Evolutionary conservation across 495 filamentous ascomycete genomes (phyloP).

Genomic region (Penicillium longicatenatum): DNA sequence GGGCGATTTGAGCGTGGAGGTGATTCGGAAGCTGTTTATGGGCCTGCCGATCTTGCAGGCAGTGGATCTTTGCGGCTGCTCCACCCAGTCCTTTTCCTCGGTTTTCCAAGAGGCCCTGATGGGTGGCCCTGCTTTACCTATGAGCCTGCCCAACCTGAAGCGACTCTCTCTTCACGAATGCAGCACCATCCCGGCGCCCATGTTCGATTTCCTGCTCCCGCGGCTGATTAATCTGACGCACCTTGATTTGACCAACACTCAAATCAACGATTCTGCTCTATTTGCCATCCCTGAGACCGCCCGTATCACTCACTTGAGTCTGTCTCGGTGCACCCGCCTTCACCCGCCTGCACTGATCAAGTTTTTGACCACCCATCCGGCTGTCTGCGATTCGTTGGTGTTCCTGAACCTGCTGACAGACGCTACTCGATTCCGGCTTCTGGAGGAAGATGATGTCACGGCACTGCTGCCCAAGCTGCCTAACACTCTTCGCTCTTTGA

Average conservation of each 20-base stretch:
- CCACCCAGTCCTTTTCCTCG: conserved; percentile 67
- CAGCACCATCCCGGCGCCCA: conserved; percentile 65
- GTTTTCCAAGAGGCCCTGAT: conserved; percentile 55
- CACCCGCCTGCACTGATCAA: conserved; percentile 67
- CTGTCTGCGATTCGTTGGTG: conserved; percentile 62
- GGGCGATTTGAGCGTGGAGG: conserved; percentile 68
- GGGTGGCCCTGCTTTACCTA: conserved; percentile 43
- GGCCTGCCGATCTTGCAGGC: conserved; percentile 67
- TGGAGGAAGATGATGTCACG: conserved; percentile 65
- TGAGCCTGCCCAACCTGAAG: conserved; percentile 57
- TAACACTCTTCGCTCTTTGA: conserved; percentile 68
- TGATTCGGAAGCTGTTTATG: conserved; percentile 71
- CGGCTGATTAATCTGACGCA: conserved; percentile 72
- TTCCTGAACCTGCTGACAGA: conserved; percentile 78
- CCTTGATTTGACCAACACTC: conserved; percentile 78
- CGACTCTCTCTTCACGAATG: conserved; percentile 83
- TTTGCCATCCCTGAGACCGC: conserved; percentile 71
- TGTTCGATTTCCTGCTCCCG: conserved; percentile 72
- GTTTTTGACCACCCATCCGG: conserved; percentile 73
- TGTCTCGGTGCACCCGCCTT: conserved; percentile 74
- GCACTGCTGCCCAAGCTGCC: conserved; percentile 71
- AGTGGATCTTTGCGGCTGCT: conserved; percentile 79
- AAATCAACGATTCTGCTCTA: conserved; percentile 73
- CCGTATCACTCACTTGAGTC: conserved; percentile 74
- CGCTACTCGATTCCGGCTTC: conserved; percentile 69